Evolutionary conservation across 1,139 yeast species (phyloP).

Genomic region (Kodamaea fungicola): DNA sequence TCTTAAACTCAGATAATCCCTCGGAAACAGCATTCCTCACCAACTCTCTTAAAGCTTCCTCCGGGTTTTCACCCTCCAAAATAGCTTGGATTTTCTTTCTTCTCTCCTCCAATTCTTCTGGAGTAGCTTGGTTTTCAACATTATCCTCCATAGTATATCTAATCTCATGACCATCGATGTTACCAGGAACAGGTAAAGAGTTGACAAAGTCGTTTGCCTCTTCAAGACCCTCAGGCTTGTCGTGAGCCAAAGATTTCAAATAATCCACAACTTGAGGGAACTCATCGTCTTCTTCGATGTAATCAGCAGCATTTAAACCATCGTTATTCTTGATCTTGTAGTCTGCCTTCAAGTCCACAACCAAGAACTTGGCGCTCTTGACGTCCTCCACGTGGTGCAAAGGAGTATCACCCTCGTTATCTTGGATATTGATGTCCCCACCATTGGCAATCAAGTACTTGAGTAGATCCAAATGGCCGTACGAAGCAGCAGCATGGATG

Average conservation of each 20-base stretch:
- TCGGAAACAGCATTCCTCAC: slow-evolving; percentile 63
- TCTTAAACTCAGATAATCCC: slow-evolving; percentile 32
- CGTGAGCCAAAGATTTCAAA: slow-evolving; percentile 47
- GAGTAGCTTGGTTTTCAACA: slow-evolving; percentile 22
- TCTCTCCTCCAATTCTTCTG: slow-evolving; percentile 48
- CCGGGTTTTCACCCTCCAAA: slow-evolving; percentile 72
- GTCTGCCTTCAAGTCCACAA: slow-evolving; percentile 69
- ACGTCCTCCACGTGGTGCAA: slow-evolving; percentile 83
- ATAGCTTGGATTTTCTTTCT: slow-evolving; percentile 67
- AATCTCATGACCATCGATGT: slow-evolving; percentile 50
- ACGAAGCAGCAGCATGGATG: slow-evolving; percentile 94
- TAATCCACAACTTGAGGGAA: slow-evolving; percentile 74
- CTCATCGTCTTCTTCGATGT: slow-evolving; percentile 80
- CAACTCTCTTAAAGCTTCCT: slow-evolving; percentile 68
- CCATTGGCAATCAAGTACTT: slow-evolving; percentile 54
- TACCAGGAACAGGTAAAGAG: slow-evolving; percentile 41
- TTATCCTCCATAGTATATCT: slow-evolving; percentile 53
- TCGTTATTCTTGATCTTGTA: slow-evolving; percentile 61
- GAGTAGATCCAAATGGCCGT: slow-evolving; percentile 73
- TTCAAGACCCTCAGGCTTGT: slow-evolving; percentile 16
- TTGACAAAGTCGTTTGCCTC: slow-evolving; percentile 14
- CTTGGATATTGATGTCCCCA: slow-evolving; percentile 81
- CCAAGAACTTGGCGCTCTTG: slow-evolving; percentile 57
- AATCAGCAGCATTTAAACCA: slow-evolving; percentile 67
- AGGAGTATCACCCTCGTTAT: slow-evolving; percentile 93